Conservation (phyloP, 805 yeast species). For the Saccharomycopsis oosterbeekiorum region DNA sequence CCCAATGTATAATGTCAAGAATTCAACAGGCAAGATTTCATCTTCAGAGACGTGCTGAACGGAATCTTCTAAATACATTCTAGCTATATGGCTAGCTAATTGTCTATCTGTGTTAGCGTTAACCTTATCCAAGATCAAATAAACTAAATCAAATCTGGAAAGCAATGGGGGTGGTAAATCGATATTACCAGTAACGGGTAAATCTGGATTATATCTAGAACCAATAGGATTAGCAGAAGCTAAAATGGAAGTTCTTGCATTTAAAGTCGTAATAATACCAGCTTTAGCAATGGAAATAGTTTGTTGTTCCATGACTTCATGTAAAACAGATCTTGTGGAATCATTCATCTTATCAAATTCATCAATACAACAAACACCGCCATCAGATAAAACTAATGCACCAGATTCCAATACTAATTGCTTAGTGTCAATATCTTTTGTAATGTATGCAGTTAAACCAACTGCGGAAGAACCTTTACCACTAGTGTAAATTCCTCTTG, state of each 20-base stretch:
- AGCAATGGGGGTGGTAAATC: constrained; percentile 94
- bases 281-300: constrained; percentile 98
- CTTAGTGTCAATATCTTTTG: constrained; percentile 87
- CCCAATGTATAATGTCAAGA: constrained; percentile 79
- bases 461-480: constrained; percentile 99
- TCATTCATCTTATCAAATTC: constrained; percentile 98
- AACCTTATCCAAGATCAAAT: constrained; percentile 83
- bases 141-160: constrained; percentile 91
- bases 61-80: constrained; percentile 80
- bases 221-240: constrained; percentile 98
- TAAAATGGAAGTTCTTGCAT: constrained; percentile 90
- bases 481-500: constrained; percentile 94
- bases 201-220: constrained; percentile 86
- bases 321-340: constrained; percentile 85
- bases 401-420: constrained; percentile 93
- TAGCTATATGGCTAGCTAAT: constrained; percentile 83
- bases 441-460: constrained; percentile 94
- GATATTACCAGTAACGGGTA: constrained; percentile 91
- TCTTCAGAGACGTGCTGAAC: constrained; percentile 61
- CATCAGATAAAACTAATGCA: constrained; percentile 92
- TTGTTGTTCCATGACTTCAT: constrained; percentile 99
- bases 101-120: constrained; percentile 78
- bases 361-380: constrained; percentile 98
- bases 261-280: constrained; percentile 92
- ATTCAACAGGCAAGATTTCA: constrained; percentile 77